These are phyloP conservation scores for Polysphondylium violaceum DNA, from an alignment of 78 protist genomes.

Conservation along the genomic window DNA sequence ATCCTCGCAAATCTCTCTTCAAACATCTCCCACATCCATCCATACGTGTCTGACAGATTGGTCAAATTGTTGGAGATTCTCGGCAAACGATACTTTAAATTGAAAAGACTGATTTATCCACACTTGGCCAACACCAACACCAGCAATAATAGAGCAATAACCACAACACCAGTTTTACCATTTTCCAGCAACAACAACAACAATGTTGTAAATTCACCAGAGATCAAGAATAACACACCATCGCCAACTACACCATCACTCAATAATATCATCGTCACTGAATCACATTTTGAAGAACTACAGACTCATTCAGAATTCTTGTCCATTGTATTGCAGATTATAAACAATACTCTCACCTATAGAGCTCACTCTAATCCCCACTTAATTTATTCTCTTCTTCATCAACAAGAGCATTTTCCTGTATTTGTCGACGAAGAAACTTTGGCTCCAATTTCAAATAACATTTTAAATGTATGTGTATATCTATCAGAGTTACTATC, in stretches of 20 bases:
- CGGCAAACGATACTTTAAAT: constrained; percentile 58
- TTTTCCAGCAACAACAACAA: neutral
- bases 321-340: constrained; percentile 56
- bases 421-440: constrained; percentile 52
- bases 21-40: constrained; percentile 76
- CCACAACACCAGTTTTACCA: constrained; percentile 6
- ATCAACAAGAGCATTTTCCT: constrained; percentile 62
- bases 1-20: constrained; percentile 81
- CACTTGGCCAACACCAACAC: neutral
- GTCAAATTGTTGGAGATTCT: constrained; percentile 80
- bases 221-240: neutral
- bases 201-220: constrained; percentile 33
- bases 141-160: neutral
- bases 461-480: constrained; percentile 57
- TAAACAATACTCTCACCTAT: constrained; percentile 62
- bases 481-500: too few relatives aligned
- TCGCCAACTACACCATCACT: neutral
- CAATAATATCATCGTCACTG: constrained; percentile 2
- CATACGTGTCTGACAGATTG: constrained; percentile 72
- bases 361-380: constrained; percentile 52
- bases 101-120: constrained; percentile 31
- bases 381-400: constrained; percentile 61
- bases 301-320: constrained; percentile 66
- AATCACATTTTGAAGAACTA: constrained; percentile 45
- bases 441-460: constrained; percentile 27